Conservation (phyloP, 2,329 filamentous ascomycete species). For the Arachnopeziza araneosa region DNA sequence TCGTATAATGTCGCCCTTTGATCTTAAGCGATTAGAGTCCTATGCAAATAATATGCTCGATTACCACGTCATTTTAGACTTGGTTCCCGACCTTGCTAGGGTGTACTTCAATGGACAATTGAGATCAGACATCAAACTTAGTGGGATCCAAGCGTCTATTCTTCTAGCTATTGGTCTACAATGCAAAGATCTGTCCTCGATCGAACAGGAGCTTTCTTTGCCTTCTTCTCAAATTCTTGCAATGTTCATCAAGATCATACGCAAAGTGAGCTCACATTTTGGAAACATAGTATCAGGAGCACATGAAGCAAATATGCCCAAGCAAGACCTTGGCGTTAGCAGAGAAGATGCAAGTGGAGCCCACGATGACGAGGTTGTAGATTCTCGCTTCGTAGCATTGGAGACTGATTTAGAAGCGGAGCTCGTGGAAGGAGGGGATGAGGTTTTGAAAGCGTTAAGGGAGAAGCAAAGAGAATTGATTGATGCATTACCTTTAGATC, state of each 20-base stretch:
- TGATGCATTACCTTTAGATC: conserved; percentile 81
- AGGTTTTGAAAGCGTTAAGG: conserved; percentile 63
- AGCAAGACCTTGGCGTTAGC: conserved; percentile 52
- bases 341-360: conserved; percentile 54
- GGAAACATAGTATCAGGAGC: conserved; percentile 68
- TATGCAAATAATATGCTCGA: conserved; percentile 97
- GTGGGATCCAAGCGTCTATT: conserved; percentile 78
- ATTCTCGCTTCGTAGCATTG: conserved; percentile 65
- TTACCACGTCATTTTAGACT: conserved; percentile 93
- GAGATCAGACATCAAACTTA: conserved; percentile 60
- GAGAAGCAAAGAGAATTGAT: conserved; percentile 85
- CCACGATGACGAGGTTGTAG: conserved; percentile 64
- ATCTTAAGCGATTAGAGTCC: conserved; percentile 88
- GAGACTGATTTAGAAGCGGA: conserved; percentile 71
- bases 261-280: conserved; percentile 80
- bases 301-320: conserved; percentile 61
- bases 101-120: conserved; percentile 83
- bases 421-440: conserved; percentile 74
- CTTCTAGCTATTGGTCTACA: conserved; percentile 89
- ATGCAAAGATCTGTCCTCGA: conserved; percentile 74
- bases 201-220: conserved; percentile 73
- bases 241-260: conserved; percentile 95
- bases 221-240: conserved; percentile 76
- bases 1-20: conserved; percentile 75
- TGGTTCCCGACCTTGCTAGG: conserved; percentile 74